These are phyloP conservation scores for Fusarium avenaceum DNA, from an alignment of 2,329 filamentous ascomycete species.

Conservation along the genomic window DNA sequence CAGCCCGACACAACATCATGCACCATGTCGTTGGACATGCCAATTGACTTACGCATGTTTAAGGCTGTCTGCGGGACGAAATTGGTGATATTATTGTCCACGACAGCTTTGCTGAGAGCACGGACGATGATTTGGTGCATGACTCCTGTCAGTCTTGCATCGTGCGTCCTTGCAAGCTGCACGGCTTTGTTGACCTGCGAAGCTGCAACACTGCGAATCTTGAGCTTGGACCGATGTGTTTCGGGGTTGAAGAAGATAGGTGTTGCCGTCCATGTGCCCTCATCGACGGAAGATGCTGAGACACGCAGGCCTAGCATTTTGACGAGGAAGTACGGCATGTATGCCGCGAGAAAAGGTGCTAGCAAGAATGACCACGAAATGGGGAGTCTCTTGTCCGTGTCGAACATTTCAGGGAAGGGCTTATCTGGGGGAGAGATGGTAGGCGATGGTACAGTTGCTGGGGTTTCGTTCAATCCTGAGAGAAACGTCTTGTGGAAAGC, in stretches of 20 bases:
- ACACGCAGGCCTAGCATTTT: slow-evolving; percentile 33
- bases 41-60: slow-evolving; percentile 44
- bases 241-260: slow-evolving; percentile 29
- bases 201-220: slow-evolving; percentile 30
- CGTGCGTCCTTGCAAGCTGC: slow-evolving; percentile 25
- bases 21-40: slow-evolving; percentile 34
- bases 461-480: slow-evolving; percentile 6
- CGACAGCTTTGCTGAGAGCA: slow-evolving; percentile 39
- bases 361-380: slow-evolving; percentile 47
- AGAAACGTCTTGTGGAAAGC: slow-evolving; percentile 46
- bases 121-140: slow-evolving; percentile 41
- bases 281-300: slow-evolving; percentile 23
- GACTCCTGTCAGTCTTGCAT: slow-evolving; percentile 41
- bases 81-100: slow-evolving; percentile 36
- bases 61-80: slow-evolving; percentile 45
- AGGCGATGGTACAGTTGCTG: background rate
- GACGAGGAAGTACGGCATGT: slow-evolving; percentile 37
- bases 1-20: slow-evolving; percentile 36
- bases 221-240: slow-evolving; percentile 34
- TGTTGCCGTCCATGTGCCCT: slow-evolving; percentile 40
- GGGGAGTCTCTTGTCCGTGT: slow-evolving; percentile 40
- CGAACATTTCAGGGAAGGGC: slow-evolving; percentile 37
- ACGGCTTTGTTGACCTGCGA: slow-evolving; percentile 23
- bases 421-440: slow-evolving; percentile 16
- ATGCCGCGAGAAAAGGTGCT: slow-evolving; percentile 29